Evolutionary conservation across 176 grass and related monocot species (phyloP).

Genomic region (Oryza glumipatula): DNA sequence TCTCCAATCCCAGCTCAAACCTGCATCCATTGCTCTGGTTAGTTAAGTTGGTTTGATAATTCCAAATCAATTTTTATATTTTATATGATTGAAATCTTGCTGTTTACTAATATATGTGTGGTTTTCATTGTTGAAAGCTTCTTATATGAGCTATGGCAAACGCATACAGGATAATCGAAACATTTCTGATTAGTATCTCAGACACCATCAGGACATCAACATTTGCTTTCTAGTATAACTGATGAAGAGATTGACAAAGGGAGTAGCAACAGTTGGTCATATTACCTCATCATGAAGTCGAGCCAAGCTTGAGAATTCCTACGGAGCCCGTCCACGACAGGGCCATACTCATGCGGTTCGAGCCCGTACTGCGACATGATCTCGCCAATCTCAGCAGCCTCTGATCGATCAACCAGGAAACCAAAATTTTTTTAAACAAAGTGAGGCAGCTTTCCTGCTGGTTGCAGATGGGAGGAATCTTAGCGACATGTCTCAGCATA

Average conservation of each 20-base stretch:
- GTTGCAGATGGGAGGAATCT: not conserved
- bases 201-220: not conserved
- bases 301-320: slow-evolving; percentile 87
- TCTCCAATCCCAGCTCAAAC: slow-evolving; percentile 91
- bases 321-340: slow-evolving; percentile 66
- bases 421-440: not conserved
- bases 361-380: slow-evolving; percentile 81
- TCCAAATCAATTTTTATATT: not conserved
- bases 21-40: slow-evolving; percentile 45
- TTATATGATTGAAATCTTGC: not conserved
- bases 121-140: slow-evolving; percentile 10
- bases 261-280: slow-evolving; percentile 12
- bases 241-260: not conserved
- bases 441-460: slow-evolving; percentile 11
- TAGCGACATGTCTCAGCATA: not conserved
- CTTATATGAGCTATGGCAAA: not conserved
- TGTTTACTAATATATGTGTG: slow-evolving; percentile 1
- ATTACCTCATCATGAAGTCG: slow-evolving; percentile 98
- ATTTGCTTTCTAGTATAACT: not conserved
- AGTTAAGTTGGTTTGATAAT: slow-evolving; percentile 21
- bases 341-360: slow-evolving; percentile 65
- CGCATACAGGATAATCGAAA: not conserved
- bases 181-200: not conserved
- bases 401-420: slow-evolving; percentile 45
- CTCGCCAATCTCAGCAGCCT: slow-evolving; percentile 86